Evolutionary conservation across 306 rosid genomes (phyloP).

Genomic region (Cucurbita moschata): DNA sequence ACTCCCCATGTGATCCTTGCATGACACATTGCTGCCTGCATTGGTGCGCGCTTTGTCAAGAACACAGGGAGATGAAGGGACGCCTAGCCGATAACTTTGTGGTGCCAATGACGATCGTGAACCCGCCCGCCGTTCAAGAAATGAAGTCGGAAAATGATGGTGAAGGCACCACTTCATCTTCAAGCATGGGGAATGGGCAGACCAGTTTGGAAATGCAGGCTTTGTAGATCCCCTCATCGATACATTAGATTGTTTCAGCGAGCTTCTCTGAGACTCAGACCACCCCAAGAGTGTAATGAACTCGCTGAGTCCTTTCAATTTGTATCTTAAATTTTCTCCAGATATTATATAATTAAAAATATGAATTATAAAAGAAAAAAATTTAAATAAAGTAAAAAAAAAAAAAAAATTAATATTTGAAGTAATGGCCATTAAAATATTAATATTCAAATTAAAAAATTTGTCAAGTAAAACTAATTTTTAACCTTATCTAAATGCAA

Average conservation of each 20-base stretch:
- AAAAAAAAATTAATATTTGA: no score
- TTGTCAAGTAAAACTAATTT: background rate
- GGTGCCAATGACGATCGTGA: constrained; percentile 63
- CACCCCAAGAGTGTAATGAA: background rate
- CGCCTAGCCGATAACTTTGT: constrained; percentile 48
- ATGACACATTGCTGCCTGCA: constrained; percentile 87
- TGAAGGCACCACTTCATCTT: constrained; percentile 31
- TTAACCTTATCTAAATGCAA: background rate
- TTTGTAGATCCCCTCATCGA: constrained; percentile 17
- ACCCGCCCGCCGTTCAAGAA: constrained; percentile 78
- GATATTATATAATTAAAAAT: background rate
- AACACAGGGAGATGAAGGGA: constrained; percentile 90
- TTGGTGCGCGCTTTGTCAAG: constrained; percentile 96
- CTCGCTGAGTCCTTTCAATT: background rate
- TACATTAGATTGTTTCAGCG: background rate
- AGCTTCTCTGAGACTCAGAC: background rate
- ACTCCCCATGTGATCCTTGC: constrained; percentile 84
- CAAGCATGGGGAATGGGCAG: constrained; percentile 35
- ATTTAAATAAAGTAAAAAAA: background rate
- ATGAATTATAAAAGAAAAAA: background rate
- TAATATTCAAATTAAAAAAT: background rate
- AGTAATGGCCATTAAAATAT: background rate
- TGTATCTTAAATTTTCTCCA: background rate
- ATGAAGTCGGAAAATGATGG: constrained; percentile 45
- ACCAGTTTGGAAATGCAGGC: constrained; percentile 80